phyloP scores from a whole-genome alignment of 2,329 filamentous ascomycete genomes.

The Bipolaris zeicola region DNA sequence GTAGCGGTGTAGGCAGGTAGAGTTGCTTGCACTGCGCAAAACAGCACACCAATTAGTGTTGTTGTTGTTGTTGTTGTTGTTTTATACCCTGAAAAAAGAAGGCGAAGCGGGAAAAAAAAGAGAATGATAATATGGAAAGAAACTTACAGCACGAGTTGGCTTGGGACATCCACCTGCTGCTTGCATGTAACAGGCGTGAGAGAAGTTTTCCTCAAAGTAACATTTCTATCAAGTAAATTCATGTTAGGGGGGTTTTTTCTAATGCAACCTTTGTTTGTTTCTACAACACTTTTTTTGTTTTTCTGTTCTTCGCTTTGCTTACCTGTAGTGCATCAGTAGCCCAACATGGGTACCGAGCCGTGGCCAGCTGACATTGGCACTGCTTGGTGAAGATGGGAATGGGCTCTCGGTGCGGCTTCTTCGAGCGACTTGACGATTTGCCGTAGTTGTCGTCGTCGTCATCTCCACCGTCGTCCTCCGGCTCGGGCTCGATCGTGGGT shows the following conservation, averaged over 20 bases:
- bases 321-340: conserved; percentile 38
- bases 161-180: conserved; percentile 35
- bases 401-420: conserved; percentile 59
- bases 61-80: too few species aligned
- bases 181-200: conserved; percentile 37
- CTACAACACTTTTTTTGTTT: background rate
- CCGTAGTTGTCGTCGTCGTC: conserved; percentile 7
- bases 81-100: background rate
- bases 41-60: background rate
- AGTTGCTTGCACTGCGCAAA: conserved; percentile 28
- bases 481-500: conserved; percentile 9
- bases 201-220: conserved; percentile 40
- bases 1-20: conserved; percentile 30
- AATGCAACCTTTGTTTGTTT: background rate
- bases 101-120: background rate
- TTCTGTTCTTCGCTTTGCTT: conserved; percentile 8
- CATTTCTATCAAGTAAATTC: conserved; percentile 23
- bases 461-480: conserved; percentile 6
- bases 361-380: conserved; percentile 48
- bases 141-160: conserved; percentile 33
- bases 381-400: conserved; percentile 61
- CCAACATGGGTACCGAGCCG: conserved; percentile 36
- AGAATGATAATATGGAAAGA: background rate
- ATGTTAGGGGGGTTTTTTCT: conserved; percentile 8
- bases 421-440: conserved; percentile 6